Conservation (phyloP, 352 stramenopile species). For the Paralagenidium karlingii region DNA sequence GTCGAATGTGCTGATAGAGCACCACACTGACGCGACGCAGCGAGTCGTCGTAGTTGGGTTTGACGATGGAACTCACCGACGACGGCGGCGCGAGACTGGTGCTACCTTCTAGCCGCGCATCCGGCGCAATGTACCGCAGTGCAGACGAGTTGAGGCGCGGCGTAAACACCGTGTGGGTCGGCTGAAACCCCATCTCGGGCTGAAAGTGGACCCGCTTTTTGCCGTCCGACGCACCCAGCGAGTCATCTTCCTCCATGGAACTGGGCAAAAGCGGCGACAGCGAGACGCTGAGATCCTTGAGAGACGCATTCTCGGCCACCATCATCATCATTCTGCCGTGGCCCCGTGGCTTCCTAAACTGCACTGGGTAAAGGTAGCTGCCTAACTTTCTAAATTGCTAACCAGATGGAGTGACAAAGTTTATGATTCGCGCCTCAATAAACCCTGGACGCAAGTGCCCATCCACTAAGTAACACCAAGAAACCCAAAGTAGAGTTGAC, state of each 20-base stretch:
- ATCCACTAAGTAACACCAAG: too few species aligned
- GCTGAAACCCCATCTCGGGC: conserved; percentile 40
- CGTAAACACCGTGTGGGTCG: conserved; percentile 79
- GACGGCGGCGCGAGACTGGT: conserved; percentile 50
- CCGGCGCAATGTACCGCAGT: conserved; percentile 69
- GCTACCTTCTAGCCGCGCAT: conserved; percentile 51
- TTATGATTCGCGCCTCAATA: too few species aligned
- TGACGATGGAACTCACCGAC: conserved; percentile 66
- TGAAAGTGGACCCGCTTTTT: conserved; percentile 62
- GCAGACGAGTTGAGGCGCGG: conserved; percentile 49
- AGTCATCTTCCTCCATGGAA: conserved; percentile 52
- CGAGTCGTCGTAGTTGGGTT: conserved; percentile 88
- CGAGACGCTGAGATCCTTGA: conserved; percentile 35
- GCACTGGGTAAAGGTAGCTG: too few species aligned
- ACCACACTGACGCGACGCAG: conserved; percentile 80
- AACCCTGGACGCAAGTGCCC: too few species aligned
- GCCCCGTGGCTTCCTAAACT: too few species aligned
- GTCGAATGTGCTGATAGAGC: conserved; percentile 81
- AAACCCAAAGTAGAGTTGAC: too few species aligned
- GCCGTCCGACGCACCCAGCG: background rate
- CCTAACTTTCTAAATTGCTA: too few species aligned
- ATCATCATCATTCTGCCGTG: background rate
- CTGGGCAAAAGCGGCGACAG: conserved; percentile 66
- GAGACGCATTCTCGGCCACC: background rate
- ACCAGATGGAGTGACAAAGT: too few species aligned